phyloP scores from a whole-genome alignment of 75 land plant species.

The Pinus albicaulis region DNA sequence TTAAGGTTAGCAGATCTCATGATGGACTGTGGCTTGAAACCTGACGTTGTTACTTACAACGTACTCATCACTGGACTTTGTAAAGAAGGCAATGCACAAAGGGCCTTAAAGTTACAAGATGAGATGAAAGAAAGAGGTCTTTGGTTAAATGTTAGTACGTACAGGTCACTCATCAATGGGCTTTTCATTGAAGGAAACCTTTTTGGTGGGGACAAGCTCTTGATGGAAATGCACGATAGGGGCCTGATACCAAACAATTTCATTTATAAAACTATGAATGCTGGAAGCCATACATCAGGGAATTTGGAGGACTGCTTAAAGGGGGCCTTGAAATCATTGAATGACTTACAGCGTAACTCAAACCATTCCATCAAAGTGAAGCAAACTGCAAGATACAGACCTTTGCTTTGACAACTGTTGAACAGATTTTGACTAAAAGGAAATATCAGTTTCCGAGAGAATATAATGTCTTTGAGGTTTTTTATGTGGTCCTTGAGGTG shows the following conservation, averaged over 20 bases:
- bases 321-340: conserved; percentile 9
- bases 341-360: neutral
- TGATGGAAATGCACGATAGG: conserved; percentile 8
- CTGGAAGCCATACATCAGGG: neutral
- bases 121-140: conserved; percentile 56
- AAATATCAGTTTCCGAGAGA: neutral
- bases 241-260: neutral
- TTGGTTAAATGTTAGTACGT: conserved; percentile 55
- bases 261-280: neutral
- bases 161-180: conserved; percentile 37
- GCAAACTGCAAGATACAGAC: neutral
- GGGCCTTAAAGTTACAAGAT: conserved; percentile 40
- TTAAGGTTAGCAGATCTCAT: conserved; percentile 36
- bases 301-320: neutral
- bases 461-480: neutral
- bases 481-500: neutral
- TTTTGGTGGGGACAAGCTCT: neutral
- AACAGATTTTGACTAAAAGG: neutral
- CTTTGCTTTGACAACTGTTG: neutral
- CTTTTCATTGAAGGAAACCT: neutral
- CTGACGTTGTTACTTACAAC: conserved; percentile 57
- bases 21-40: conserved; percentile 38
- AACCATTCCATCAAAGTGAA: neutral
- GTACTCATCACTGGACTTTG: conserved; percentile 56
- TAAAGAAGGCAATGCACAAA: conserved; percentile 21